Evolutionary conservation across 176 grass and related monocot genomes (phyloP), one percentile per base, ranked within the genome.

Genomic region (Otatea glauca): DNA sequence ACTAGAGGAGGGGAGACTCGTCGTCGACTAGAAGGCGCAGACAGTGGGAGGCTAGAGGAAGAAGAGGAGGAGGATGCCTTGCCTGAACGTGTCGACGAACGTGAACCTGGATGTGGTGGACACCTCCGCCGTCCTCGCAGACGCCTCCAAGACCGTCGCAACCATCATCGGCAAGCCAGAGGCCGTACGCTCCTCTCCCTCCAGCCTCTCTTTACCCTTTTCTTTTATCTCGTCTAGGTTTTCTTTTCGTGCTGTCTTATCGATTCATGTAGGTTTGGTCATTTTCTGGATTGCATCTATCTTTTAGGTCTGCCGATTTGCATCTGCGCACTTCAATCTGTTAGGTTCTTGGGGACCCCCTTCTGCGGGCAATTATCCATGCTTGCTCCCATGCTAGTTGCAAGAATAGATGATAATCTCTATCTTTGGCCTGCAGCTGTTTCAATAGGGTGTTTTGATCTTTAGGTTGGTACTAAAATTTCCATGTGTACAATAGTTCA

Each of bases 31-130:
- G 47, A 49, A 49, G 13, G 47, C 47, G 13, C 47, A 49, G 47
- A 5, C 0, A 4, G 13, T 15, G 47, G 13, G 47, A 15, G 47
- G 43, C 41, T 43, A 43, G 41, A 43, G 0, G 48, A 37, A 42
- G 77, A 72, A 58, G 74, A 68, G 44, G 41, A 66, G 44, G 41
- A 66, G 75, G 88, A 99, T 96, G 91, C 96, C 96, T 55, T 96
- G 93, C 91, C 88, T 99, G 11, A 92, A 92, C 88, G 51, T 98
- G 68, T 93, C 91, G 2, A 95, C 96, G 8, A 99, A 94, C 84
- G 96, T 95, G 37, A 96, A 34, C 80, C 86, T 99, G 34, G 93
- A 96, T 6, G 86, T 89, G 8, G 74, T 96, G 18, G 96, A 96
- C 80, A 92, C 93, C 74, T 98, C 96, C 77, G 70, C 87, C 72